Conservation (phyloP, 2,329 filamentous ascomycete species). For the Colletotrichum sp. region DNA sequence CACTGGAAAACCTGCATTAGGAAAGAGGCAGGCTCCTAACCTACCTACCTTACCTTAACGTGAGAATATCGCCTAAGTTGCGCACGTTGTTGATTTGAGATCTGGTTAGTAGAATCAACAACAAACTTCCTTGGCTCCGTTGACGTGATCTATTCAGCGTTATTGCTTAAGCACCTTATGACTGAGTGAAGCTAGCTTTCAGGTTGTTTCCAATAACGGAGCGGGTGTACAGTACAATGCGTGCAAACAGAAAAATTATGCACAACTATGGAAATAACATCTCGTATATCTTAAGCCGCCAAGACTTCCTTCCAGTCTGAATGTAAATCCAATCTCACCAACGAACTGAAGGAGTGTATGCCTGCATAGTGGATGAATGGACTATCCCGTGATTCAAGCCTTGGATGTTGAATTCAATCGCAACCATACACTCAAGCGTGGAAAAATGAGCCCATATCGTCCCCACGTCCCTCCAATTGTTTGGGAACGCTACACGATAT, state of each 20-base stretch:
- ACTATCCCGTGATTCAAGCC: accelerated
- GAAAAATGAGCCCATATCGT: not conserved
- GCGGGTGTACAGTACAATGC: not conserved
- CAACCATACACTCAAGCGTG: not conserved
- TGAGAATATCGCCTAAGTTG: too few species aligned
- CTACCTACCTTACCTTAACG: too few species aligned
- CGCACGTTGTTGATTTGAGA: too few species aligned
- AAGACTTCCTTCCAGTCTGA: not conserved
- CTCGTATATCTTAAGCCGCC: too few species aligned
- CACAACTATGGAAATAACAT: not conserved
- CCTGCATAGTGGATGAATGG: not conserved
- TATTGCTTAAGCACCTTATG: too few species aligned
- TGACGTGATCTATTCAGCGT: too few species aligned
- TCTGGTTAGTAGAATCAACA: accelerated
- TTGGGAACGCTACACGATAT: not conserved
- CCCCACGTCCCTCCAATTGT: not conserved
- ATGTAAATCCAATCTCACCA: not conserved
- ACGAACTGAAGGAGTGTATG: not conserved
- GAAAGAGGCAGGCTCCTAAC: not conserved
- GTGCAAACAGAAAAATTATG: accelerated
- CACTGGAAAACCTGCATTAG: not conserved
- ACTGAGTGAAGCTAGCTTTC: not conserved
- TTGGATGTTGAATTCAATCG: not conserved
- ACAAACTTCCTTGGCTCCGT: too few species aligned
- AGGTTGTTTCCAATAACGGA: not conserved